A percentile compares a stretch with the other conserved stretches of the same genome.
phyloP scores from a whole-genome alignment of 495 filamentous ascomycete species.

The Alectoria sarmentosa region DNA sequence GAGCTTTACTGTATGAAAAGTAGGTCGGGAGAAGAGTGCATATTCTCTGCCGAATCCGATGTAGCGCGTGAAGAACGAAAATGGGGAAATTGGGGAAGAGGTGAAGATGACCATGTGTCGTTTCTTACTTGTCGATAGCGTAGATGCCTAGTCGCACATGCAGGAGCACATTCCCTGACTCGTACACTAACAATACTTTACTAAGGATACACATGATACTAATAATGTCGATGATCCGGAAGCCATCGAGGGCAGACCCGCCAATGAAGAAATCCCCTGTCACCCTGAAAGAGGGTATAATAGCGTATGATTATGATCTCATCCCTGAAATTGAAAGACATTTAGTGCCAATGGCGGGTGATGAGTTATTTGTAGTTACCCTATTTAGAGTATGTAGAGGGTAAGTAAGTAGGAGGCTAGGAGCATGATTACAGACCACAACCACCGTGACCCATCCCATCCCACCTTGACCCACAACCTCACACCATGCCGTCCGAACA shows the following conservation, averaged over 20 bases:
- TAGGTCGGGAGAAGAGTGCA: not conserved
- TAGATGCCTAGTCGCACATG: not conserved
- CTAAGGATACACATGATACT: no score
- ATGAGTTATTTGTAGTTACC: no score
- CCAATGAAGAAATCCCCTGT: slow-evolving; percentile 2
- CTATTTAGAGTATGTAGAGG: not conserved
- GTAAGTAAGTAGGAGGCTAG: no score
- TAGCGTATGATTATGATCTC: not conserved
- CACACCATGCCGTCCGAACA: no score
- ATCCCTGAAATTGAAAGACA: not conserved
- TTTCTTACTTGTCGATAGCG: no score
- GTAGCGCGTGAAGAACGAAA: no score
- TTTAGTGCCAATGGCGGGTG: not conserved
- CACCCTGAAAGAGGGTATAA: not conserved
- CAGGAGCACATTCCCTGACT: not conserved
- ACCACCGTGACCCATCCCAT: no score
- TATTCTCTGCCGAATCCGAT: not conserved
- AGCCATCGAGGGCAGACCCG: not conserved
- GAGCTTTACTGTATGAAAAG: not conserved
- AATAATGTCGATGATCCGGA: not conserved
- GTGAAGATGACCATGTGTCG: no score
- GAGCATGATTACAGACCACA: no score
- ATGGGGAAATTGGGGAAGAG: no score
- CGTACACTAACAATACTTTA: not conserved
- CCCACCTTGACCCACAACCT: no score